Evolutionary conservation across 768 basidiomycete species (phyloP).

Genomic region (Tulasnella sp.): DNA sequence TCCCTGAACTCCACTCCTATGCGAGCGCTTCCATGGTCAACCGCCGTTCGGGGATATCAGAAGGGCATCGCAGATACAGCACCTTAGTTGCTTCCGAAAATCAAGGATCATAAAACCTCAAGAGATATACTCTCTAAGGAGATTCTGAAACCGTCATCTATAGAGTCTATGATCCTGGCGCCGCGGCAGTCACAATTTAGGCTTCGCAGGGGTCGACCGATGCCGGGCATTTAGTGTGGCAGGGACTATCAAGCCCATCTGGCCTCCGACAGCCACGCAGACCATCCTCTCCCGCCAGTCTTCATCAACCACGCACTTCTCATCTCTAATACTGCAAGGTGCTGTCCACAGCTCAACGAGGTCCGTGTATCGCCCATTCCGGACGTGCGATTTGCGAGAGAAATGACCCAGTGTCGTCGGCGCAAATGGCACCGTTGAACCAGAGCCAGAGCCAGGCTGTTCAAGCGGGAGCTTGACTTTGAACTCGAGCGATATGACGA

Average conservation of each 20-base stretch:
- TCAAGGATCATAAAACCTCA: too few species aligned
- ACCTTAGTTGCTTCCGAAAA: too few species aligned
- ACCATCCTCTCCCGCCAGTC: slow-evolving; percentile 11
- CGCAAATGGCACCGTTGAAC: neutral
- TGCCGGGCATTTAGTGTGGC: neutral
- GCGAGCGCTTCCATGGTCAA: too few species aligned
- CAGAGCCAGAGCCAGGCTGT: too few species aligned
- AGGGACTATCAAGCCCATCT: neutral
- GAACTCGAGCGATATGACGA: slow-evolving; percentile 5
- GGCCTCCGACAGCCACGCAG: slow-evolving; percentile 5
- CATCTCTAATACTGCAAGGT: neutral
- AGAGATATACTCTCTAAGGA: too few species aligned
- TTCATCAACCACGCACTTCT: neutral
- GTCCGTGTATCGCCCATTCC: neutral
- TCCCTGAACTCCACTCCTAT: too few species aligned
- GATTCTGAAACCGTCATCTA: too few species aligned
- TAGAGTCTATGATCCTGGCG: too few species aligned
- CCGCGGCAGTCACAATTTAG: too few species aligned
- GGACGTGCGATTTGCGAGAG: neutral
- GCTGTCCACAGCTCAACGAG: slow-evolving; percentile 9
- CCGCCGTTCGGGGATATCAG: too few species aligned
- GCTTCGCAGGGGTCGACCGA: neutral
- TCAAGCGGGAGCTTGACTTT: slow-evolving; percentile 1
- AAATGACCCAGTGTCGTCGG: neutral
- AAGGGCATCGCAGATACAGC: too few species aligned